Percentiles rank a stretch among this genome's conserved stretches.
phyloP scores from a whole-genome alignment of 176 grass and related monocot species.

The Aegilops bicornis region DNA sequence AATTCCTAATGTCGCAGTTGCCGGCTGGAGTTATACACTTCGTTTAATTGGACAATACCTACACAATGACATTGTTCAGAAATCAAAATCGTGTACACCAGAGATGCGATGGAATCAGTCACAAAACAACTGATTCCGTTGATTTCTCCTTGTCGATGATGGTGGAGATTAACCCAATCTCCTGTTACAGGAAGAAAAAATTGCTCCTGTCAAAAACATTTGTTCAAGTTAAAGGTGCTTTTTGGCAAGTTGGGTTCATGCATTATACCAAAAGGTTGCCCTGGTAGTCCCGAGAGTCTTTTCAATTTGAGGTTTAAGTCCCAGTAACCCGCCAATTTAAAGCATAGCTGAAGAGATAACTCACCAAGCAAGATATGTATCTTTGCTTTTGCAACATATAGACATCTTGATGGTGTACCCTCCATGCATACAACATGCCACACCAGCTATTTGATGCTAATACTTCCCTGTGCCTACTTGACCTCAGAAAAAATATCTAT shows the following conservation, averaged over 20 bases:
- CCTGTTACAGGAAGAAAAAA: conserved; percentile 44
- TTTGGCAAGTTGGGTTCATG: neutral
- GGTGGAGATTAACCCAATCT: conserved; percentile 46
- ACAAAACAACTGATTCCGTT: too few species aligned
- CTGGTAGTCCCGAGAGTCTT: neutral
- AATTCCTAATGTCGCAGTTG: too few species aligned
- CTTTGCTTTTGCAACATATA: neutral
- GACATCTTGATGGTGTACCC: neutral
- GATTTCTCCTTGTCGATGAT: conserved; percentile 62
- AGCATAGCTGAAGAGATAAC: conserved; percentile 5
- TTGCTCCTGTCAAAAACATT: conserved; percentile 9
- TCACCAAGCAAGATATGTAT: neutral
- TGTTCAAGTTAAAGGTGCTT: neutral
- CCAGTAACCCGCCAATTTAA: neutral
- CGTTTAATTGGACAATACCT: too few species aligned
- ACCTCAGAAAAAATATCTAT: neutral
- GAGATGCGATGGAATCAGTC: too few species aligned
- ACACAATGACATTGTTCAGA: too few species aligned
- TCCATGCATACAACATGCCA: neutral
- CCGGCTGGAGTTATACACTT: too few species aligned
- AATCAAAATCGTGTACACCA: too few species aligned
- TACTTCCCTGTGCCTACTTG: neutral
- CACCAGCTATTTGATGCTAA: neutral
- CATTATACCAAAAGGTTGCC: conserved; percentile 4
- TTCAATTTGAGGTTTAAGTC: conserved; percentile 1